Base-by-base conservation (phyloP, 1,284 basidiomycete species). In the Anthracocystis walkeri region DNA sequence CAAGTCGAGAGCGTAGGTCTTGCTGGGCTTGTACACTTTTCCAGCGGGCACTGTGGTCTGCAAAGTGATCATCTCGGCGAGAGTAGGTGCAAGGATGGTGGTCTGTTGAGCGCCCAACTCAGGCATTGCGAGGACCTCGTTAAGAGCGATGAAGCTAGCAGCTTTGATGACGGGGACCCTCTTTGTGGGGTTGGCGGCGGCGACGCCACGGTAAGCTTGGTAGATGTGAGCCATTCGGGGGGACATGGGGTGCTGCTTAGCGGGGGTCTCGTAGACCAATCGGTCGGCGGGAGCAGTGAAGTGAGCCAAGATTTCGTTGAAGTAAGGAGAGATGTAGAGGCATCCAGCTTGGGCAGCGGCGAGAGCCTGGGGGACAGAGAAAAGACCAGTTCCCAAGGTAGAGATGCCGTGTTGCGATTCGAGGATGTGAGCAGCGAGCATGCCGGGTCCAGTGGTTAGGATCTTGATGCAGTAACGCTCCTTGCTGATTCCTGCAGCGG, bases 381-480 rank as follows among this genome's bases (percentile, higher is more conserved):
- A 86, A 14, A 86, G 70, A 2, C 80, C 74, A 1, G 84, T 86
- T n/a, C 83, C 85, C 31, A 85, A 72, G 2, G 83, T 85, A 18
- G 78, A 51, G 57, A 85, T 85, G 38, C 83, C 84, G 21, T 75
- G 77, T 45, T 81, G 71, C 50, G 67, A 67, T 46, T 65, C 55
- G 27, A 72, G 49, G 14, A 63, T 66, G 8, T 25, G 14, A 1
- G 84, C 81, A n/a, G 85, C 85, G 40, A 74, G 75, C 58, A 85
- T 80, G 38, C 82, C 84, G 7, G 84, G 77, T 8, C 81, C 80
- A 7, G 85, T 86, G 38, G 79, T 65, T 35, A 84, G 85, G 49
- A 85, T 80, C 72, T 86, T 86, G 79, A 86, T 83, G 67, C 81
- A 82, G 75, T 78, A 84, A 35, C 81, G 70, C 42, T 84, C 82